A percentile compares a stretch with the other conserved stretches of the same genome.
Conservation (phyloP, 345 rosid species). For the Brassica napus region Da-Ae NC_063437.1:12048501-12049000, state of each 20-base stretch:
- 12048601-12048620: too few relatives aligned
- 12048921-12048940: constrained; percentile 19
- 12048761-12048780: neutral
- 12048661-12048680: neutral
- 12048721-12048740: neutral
- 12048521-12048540: too few relatives aligned
- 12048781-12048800: neutral
- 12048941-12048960: constrained; percentile 12
- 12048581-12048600: too few relatives aligned
- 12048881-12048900: neutral
- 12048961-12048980: constrained; percentile 25
- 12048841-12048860: constrained; percentile 1
- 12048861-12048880: neutral
- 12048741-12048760: neutral
- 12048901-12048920: neutral
- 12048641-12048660: neutral
- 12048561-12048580: too few relatives aligned
- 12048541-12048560: too few relatives aligned
- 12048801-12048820: constrained; percentile 4
- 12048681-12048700: neutral
- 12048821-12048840: neutral
- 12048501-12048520: too few relatives aligned
- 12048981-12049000: constrained; percentile 28
- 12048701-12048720: neutral
- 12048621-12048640: neutral